phyloP scores from a whole-genome alignment of 306 rosid species.

The Vigna mungo region DNA sequence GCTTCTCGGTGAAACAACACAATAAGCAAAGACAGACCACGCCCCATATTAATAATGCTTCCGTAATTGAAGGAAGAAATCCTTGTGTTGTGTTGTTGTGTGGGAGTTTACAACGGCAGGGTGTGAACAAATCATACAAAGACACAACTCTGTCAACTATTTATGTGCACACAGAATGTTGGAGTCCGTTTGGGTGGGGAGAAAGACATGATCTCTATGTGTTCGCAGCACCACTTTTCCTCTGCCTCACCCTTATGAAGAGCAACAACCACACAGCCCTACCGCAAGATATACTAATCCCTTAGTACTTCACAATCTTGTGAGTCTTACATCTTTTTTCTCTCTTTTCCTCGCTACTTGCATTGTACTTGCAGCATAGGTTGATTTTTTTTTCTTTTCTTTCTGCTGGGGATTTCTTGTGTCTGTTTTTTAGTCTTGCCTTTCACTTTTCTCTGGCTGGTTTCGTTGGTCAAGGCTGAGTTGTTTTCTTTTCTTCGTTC shows the following conservation, averaged over 20 bases:
- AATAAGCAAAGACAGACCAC: too few species aligned
- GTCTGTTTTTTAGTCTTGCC: not conserved
- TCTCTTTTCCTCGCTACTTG: not conserved
- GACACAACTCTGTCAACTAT: conserved; percentile 17
- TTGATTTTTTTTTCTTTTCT: conserved; percentile 3
- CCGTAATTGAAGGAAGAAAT: conserved; percentile 33
- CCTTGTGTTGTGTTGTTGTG: not conserved
- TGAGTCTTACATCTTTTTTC: conserved; percentile 47
- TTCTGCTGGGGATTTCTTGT: not conserved
- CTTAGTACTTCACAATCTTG: conserved; percentile 45
- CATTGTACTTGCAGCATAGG: conserved; percentile 30
- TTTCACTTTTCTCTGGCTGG: conserved; percentile 4
- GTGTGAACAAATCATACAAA: conserved; percentile 14
- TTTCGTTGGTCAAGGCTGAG: conserved; percentile 9
- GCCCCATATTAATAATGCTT: too few species aligned
- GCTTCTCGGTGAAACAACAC: too few species aligned
- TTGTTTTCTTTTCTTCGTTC: conserved; percentile 30
- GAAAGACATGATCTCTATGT: conserved; percentile 32
- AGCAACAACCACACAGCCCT: conserved; percentile 7
- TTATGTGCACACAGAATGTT: conserved; percentile 39
- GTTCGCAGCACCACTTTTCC: conserved; percentile 44
- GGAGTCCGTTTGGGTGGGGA: conserved; percentile 36
- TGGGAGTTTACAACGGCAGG: conserved; percentile 26
- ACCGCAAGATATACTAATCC: conserved; percentile 24
- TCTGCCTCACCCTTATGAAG: conserved; percentile 48